Base-by-base conservation (phyloP, 306 rosid genomes). In the Cicer yamashitae region DNA sequence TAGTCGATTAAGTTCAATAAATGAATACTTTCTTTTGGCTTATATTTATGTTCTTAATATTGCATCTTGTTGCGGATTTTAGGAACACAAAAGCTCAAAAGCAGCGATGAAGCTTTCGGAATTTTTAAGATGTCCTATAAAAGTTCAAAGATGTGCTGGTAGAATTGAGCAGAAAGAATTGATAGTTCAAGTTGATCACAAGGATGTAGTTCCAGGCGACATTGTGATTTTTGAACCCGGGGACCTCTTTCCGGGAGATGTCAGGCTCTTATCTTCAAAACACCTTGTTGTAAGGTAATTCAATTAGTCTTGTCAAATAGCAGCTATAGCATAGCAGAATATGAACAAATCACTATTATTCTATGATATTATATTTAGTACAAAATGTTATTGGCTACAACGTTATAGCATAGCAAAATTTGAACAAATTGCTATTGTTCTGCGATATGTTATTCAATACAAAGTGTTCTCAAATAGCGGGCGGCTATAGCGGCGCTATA, bases 141-240 rank as follows among this genome's bases (percentile, higher is more conserved):
- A 87, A 86, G 97, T 92, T 58, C 96, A 92, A 84, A 87, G 96
- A 77, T 92, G 97, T 34, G 97, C 96, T 1, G 97, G 97, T 18
- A 89, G 97, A 82, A 77, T 90, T 57, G 86, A 77, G 47, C 97
- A 92, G 83, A 90, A 84, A 44, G 97, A 92, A 62, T 67, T 92
- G 40, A 69, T 76, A 13, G 97, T 92, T 81, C 97, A 88, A 71
- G 86, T 90, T 81, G 97, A 92, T 84, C 97, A 92, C 48, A 92
- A 87, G 75, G 96, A 92, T 77, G 71, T 92, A 7, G 97, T 92
- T 82, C 87, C 96, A 38, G 97, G 97, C 22, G 97, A 92, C 78
- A 92, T 92, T 72, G 88, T 92, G 67, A 85, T 88, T 63, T 87
- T 92, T n/a, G 97, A 92, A 84, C 93, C 96, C 13, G 97, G 97